Percentiles rank a stretch among this genome's conserved stretches.
Conservation (phyloP, 176 grass and related monocot species). For the Luzula sylvatica region DNA sequence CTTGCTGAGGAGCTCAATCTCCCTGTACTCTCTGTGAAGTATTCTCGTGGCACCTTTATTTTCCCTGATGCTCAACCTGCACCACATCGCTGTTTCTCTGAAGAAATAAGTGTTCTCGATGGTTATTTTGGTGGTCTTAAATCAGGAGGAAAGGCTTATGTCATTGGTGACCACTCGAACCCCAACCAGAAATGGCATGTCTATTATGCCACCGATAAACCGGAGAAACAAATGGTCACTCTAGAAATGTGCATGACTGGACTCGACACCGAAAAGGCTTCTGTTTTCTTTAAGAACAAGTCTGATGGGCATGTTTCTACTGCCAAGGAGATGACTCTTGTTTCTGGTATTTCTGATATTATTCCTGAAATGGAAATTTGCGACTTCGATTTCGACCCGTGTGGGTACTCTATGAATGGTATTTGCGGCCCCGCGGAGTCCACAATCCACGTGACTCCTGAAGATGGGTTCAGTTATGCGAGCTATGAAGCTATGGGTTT, state of each 20-base stretch:
- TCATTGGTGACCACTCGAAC: slow-evolving; percentile 15
- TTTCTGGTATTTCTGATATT: slow-evolving; percentile 32
- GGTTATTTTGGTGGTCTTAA: slow-evolving; percentile 26
- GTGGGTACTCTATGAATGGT: slow-evolving; percentile 42
- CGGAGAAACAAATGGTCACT: slow-evolving; percentile 31
- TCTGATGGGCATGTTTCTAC: slow-evolving; percentile 18
- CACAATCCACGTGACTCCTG: slow-evolving; percentile 37
- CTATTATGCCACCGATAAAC: slow-evolving; percentile 31
- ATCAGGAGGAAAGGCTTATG: slow-evolving; percentile 31
- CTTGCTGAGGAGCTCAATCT: slow-evolving; percentile 26
- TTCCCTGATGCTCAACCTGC: slow-evolving; percentile 38
- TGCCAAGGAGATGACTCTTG: slow-evolving; percentile 29
- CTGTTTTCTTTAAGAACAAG: slow-evolving; percentile 23
- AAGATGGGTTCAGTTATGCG: slow-evolving; percentile 41
- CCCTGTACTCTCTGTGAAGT: slow-evolving; percentile 25
- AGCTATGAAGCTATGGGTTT: slow-evolving; percentile 38
- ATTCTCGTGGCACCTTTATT: slow-evolving; percentile 33
- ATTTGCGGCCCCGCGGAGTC: slow-evolving; percentile 28
- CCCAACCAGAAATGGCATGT: slow-evolving; percentile 28
- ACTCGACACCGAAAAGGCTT: slow-evolving; percentile 13
- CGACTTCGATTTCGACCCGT: slow-evolving; percentile 37
- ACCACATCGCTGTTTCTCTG: slow-evolving; percentile 29
- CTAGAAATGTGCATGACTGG: slow-evolving; percentile 45
- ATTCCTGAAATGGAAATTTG: slow-evolving; percentile 41
- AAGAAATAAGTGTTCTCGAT: slow-evolving; percentile 31